phyloP scores from a whole-genome alignment of 345 rosid species.

The Eucalyptus rudis region DNA sequence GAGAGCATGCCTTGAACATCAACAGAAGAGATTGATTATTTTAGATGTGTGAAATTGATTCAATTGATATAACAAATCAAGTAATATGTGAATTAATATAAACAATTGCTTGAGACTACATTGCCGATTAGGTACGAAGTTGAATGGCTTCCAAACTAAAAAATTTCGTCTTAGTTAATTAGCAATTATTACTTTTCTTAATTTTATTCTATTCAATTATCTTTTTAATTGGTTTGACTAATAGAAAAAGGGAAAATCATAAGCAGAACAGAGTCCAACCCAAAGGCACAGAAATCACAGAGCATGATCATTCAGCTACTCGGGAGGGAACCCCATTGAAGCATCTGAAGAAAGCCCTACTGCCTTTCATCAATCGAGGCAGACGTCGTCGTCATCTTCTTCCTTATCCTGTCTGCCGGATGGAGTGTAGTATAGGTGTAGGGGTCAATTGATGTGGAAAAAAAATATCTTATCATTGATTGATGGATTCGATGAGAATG shows the following conservation, averaged over 20 bases:
- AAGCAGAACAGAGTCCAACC: not conserved
- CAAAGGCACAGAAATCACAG: not conserved
- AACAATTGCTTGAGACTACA: not conserved
- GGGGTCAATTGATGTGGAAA: not conserved
- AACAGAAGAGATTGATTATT: fast-evolving
- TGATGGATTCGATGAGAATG: not conserved
- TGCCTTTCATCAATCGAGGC: not conserved
- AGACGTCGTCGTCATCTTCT: not conserved
- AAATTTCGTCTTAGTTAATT: not conserved
- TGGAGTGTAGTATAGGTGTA: not conserved
- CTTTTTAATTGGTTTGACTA: not conserved
- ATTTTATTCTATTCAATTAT: not conserved
- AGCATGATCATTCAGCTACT: not conserved
- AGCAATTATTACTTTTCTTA: not conserved
- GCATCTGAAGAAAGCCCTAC: not conserved
- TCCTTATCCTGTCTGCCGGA: not conserved
- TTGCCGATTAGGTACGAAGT: fast-evolving
- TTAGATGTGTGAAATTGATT: fast-evolving
- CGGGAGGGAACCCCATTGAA: not conserved
- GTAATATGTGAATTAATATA: not conserved
- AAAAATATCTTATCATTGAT: not conserved
- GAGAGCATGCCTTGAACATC: fast-evolving
- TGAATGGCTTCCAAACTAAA: not conserved
- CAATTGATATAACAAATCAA: not conserved
- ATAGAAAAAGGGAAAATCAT: not conserved